A percentile compares a stretch with the other conserved stretches of the same genome.
Evolutionary conservation across 2,329 filamentous ascomycete species (phyloP).

Genomic region (Ceratocystis lukuohia): DNA sequence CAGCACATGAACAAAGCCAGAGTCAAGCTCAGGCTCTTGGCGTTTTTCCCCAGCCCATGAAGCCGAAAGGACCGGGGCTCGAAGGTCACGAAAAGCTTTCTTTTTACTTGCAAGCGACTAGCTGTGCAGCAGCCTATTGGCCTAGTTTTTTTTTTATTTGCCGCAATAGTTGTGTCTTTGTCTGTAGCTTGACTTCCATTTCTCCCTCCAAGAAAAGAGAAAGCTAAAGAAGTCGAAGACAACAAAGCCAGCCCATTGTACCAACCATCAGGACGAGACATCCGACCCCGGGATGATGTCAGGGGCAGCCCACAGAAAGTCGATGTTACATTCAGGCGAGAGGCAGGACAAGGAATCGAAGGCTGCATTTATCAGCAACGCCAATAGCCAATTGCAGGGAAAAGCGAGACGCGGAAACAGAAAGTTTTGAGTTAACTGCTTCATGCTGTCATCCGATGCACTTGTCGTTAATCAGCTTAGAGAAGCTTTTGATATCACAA

Average conservation of each 20-base stretch:
- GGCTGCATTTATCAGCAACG: not conserved
- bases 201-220: not conserved
- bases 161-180: too few relatives aligned
- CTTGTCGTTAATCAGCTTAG: not conserved
- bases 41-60: too few relatives aligned
- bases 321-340: not conserved
- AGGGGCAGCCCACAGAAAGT: not conserved
- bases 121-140: too few relatives aligned
- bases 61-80: too few relatives aligned
- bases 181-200: too few relatives aligned
- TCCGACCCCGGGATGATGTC: not conserved
- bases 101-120: too few relatives aligned
- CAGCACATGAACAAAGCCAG: too few relatives aligned
- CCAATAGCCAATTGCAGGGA: not conserved
- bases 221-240: not conserved
- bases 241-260: not conserved
- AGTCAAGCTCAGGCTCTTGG: too few relatives aligned
- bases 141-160: too few relatives aligned
- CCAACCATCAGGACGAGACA: not conserved
- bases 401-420: not conserved
- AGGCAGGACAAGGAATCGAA: not conserved
- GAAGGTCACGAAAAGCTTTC: too few relatives aligned
- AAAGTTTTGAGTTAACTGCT: not conserved
- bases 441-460: not conserved
- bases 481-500: not conserved